phyloP scores from a whole-genome alignment of 768 basidiomycete species.

The Tricholoma bakamatsutake region DNA sequence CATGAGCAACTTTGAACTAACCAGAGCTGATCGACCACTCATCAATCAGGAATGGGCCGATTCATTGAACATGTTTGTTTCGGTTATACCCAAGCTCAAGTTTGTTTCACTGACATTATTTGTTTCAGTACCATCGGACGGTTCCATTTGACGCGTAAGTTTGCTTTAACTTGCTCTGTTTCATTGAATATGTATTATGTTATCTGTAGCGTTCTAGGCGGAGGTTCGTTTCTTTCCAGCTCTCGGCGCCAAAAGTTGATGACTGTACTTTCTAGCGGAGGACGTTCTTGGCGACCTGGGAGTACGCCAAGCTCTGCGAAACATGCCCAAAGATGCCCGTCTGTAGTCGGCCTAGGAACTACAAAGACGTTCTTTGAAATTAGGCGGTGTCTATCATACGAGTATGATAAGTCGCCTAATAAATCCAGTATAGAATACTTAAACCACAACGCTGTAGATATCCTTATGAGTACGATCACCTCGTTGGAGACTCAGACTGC shows the following conservation, averaged over 20 bases:
- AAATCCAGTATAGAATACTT: no score
- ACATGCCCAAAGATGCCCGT: slow-evolving; percentile 5
- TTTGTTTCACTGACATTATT: neutral
- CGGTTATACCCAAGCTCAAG: neutral
- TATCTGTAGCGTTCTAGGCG: slow-evolving; percentile 26
- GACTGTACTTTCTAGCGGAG: neutral
- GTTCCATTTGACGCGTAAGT: slow-evolving; percentile 4
- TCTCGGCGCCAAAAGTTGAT: neutral
- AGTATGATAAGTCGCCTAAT: no score
- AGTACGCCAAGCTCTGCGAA: slow-evolving; percentile 4
- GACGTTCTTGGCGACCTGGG: slow-evolving; percentile 4
- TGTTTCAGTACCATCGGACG: slow-evolving; percentile 1
- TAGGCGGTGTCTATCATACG: no score
- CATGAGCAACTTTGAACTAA: neutral
- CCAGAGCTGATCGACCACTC: neutral
- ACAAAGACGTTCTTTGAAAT: no score
- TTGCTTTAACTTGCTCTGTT: neutral
- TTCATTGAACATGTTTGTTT: slow-evolving; percentile 4
- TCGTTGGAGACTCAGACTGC: no score
- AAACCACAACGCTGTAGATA: no score
- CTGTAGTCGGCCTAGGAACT: neutral
- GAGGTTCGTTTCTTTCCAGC: neutral
- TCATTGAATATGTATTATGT: slow-evolving; percentile 13
- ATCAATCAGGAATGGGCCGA: slow-evolving; percentile 2
- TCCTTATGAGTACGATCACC: no score